These are phyloP conservation scores for Cercospora sp. DNA, from an alignment of 2,329 filamentous ascomycete species.

Conservation along the genomic window DNA sequence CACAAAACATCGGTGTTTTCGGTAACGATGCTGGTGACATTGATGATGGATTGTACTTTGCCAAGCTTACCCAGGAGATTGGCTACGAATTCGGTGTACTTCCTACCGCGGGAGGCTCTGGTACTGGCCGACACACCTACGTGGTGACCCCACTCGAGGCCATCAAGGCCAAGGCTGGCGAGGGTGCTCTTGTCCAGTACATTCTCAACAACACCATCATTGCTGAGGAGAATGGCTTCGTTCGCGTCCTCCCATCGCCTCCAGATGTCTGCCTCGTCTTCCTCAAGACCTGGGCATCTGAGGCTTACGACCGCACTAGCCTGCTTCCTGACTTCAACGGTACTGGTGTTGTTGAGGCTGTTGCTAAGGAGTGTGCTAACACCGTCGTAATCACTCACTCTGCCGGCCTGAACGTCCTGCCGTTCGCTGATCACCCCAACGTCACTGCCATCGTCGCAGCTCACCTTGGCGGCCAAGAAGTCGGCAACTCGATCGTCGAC, in stretches of 20 bases:
- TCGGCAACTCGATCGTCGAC: conserved; percentile 46
- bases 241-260: conserved; percentile 47
- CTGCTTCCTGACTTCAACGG: conserved; percentile 47
- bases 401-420: conserved; percentile 42
- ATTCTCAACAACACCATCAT: conserved; percentile 44
- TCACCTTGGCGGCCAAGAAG: conserved; percentile 46
- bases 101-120: conserved; percentile 44
- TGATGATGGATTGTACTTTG: conserved; percentile 52
- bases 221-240: conserved; percentile 31
- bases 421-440: conserved; percentile 42
- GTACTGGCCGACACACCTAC: conserved; percentile 44
- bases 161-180: conserved; percentile 40
- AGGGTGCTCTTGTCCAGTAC: conserved; percentile 48
- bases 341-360: conserved; percentile 35
- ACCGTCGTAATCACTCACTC: conserved; percentile 37
- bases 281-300: conserved; percentile 56
- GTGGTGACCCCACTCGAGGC: conserved; percentile 46
- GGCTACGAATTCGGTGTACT: conserved; percentile 50
- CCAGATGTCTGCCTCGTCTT: conserved; percentile 57
- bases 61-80: conserved; percentile 25
- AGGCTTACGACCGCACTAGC: conserved; percentile 46
- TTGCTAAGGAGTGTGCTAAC: conserved; percentile 34
- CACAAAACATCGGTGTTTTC: conserved; percentile 51
- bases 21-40: conserved; percentile 51
- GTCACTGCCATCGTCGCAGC: conserved; percentile 44